Conservation (phyloP, 2,329 filamentous ascomycete genomes). For the Penicillium sp. region DNA sequence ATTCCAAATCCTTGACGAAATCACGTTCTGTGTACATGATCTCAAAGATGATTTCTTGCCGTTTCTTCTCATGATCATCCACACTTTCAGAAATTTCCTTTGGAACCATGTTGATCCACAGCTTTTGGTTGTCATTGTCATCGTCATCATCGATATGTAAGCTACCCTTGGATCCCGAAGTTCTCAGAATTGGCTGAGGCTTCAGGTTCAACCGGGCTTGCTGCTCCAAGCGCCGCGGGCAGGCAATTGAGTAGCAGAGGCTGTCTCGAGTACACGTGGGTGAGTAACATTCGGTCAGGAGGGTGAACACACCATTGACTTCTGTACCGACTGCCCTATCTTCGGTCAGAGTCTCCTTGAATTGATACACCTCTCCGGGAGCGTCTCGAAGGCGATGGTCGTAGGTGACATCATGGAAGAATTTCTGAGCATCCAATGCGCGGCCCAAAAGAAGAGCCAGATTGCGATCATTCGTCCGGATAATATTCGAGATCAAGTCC, state of each 20-base stretch:
- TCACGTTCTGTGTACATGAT: constrained; percentile 98
- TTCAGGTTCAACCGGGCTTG: constrained; percentile 93
- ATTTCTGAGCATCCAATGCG: constrained; percentile 94
- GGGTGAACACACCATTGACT: constrained; percentile 94
- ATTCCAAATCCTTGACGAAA: constrained; percentile 98
- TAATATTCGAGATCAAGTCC: constrained; percentile 93
- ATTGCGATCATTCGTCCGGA: constrained; percentile 94
- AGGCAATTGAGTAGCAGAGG: constrained; percentile 97
- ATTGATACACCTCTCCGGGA: constrained; percentile 94
- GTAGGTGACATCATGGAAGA: constrained; percentile 99
- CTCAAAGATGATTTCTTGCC: constrained; percentile 96
- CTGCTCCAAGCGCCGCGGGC: constrained; percentile 88
- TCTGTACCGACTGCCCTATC: constrained; percentile 67
- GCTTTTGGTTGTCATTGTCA: constrained; percentile 90
- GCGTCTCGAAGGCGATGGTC: constrained; percentile 94
- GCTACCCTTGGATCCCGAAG: constrained; percentile 68
- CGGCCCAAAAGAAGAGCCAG: constrained; percentile 86
- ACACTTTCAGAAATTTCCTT: constrained; percentile 92
- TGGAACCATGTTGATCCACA: constrained; percentile 98
- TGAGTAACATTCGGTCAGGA: constrained; percentile 96
- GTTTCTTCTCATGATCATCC: constrained; percentile 89
- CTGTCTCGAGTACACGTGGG: constrained; percentile 95
- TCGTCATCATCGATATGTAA: constrained; percentile 74
- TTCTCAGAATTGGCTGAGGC: constrained; percentile 81
- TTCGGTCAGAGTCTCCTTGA: constrained; percentile 81